Percentiles rank a stretch among this genome's conserved stretches.
These are phyloP conservation scores for Nakaseomyces delphensis DNA, from an alignment of 1,139 yeast genomes.

Conservation along the genomic window DNA sequence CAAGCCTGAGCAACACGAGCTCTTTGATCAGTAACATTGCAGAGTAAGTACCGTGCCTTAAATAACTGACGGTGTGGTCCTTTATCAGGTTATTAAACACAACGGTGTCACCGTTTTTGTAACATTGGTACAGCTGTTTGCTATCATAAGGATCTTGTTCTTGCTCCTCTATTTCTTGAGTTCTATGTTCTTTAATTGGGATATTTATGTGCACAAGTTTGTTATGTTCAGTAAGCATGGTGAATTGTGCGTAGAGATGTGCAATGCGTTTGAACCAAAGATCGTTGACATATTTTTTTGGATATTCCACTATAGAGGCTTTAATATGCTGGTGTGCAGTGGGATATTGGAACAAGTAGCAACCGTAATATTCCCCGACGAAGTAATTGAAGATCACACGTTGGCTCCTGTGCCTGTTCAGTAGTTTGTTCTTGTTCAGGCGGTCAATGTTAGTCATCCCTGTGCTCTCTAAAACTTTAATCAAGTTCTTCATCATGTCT, in stretches of 20 bases:
- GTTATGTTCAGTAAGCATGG: neutral
- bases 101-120: conserved; percentile 47
- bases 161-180: neutral
- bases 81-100: conserved; percentile 41
- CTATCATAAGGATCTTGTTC: conserved; percentile 37
- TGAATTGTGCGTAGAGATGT: conserved; percentile 19
- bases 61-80: conserved; percentile 42
- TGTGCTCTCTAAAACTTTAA: conserved; percentile 51
- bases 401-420: conserved; percentile 25
- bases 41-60: conserved; percentile 55
- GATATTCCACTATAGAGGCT: conserved; percentile 19
- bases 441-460: conserved; percentile 35
- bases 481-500: conserved; percentile 70
- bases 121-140: conserved; percentile 37
- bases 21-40: conserved; percentile 48
- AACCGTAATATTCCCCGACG: conserved; percentile 29
- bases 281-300: conserved; percentile 18
- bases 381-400: conserved; percentile 22
- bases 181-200: conserved; percentile 31
- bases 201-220: neutral
- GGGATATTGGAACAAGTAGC: conserved; percentile 19
- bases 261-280: conserved; percentile 9
- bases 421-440: conserved; percentile 28
- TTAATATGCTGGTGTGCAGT: conserved; percentile 18
- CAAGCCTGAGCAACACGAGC: conserved; percentile 44